Conservation (phyloP, 257 asterid genomes). For the Cruciata laevipes region DNA sequence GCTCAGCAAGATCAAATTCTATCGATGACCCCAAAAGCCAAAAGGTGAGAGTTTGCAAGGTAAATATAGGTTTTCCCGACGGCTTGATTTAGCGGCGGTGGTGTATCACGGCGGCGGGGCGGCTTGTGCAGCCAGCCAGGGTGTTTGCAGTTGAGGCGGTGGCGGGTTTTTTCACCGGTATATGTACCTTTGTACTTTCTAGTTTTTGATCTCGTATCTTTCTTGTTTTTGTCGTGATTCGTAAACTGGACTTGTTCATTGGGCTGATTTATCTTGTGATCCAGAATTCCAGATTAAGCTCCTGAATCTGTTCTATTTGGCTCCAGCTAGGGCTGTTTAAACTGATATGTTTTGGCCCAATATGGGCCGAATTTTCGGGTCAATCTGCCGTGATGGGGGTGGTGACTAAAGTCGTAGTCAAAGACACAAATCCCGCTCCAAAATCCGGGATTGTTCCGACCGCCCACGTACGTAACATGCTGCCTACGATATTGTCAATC, state of each 20-base stretch:
- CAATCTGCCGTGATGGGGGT: background rate
- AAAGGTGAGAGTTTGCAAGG: background rate
- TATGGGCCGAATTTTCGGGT: no score
- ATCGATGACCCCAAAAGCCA: background rate
- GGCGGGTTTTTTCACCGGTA: background rate
- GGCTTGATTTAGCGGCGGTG: background rate
- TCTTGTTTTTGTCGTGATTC: background rate
- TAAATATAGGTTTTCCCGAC: background rate
- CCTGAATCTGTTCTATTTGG: background rate
- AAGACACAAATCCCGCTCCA: background rate
- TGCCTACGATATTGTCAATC: background rate
- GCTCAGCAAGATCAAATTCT: slow-evolving; percentile 2
- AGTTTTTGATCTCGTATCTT: background rate
- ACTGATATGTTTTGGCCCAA: no score
- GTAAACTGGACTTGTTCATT: background rate
- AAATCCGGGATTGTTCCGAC: background rate
- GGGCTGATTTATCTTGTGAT: background rate
- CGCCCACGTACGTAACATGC: slow-evolving; percentile 6
- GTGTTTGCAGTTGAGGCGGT: background rate
- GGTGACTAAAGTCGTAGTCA: background rate
- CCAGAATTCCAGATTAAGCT: background rate
- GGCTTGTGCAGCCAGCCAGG: background rate
- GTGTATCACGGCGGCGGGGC: background rate
- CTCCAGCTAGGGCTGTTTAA: no score
- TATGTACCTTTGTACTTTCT: background rate